Evolutionary conservation across 1,284 basidiomycete species (phyloP).

Genomic region (Afroboletus lepidellus): DNA sequence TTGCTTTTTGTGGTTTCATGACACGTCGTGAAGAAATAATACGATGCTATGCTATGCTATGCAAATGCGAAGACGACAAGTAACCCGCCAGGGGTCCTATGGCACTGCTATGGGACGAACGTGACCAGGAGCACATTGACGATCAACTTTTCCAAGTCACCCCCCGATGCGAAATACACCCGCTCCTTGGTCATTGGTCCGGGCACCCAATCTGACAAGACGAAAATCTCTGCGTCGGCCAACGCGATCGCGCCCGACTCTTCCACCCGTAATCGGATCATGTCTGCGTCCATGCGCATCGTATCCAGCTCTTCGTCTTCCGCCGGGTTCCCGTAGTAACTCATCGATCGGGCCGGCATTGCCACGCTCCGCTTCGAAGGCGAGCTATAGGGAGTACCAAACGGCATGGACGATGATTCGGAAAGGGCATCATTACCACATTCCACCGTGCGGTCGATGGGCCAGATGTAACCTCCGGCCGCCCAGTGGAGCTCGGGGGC

Average conservation of each 20-base stretch:
- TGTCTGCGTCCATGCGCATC: slow-evolving; percentile 36
- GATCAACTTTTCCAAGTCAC: slow-evolving; percentile 67
- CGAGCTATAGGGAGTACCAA: slow-evolving; percentile 33
- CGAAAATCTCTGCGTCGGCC: slow-evolving; percentile 57
- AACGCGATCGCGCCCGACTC: slow-evolving; percentile 67
- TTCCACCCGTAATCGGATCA: slow-evolving; percentile 55
- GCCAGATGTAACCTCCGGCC: slow-evolving; percentile 79
- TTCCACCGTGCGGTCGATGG: slow-evolving; percentile 66
- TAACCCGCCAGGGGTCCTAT: too few species aligned
- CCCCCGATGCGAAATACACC: slow-evolving; percentile 64
- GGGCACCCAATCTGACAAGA: slow-evolving; percentile 57
- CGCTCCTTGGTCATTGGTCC: slow-evolving; percentile 59
- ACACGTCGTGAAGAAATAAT: too few species aligned
- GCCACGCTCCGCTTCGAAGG: slow-evolving; percentile 32
- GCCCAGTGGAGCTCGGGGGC: slow-evolving; percentile 73
- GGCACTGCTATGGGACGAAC: slow-evolving; percentile 54
- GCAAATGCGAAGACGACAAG: slow-evolving; percentile 1
- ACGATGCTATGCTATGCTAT: too few species aligned
- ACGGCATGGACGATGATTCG: slow-evolving; percentile 36
- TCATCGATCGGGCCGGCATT: slow-evolving; percentile 40
- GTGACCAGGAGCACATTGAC: slow-evolving; percentile 71
- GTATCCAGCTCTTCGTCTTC: slow-evolving; percentile 40
- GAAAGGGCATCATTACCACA: slow-evolving; percentile 46
- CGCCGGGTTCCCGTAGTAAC: slow-evolving; percentile 38
- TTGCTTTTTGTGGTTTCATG: slow-evolving; percentile 3